Conservation (phyloP, 2,329 filamentous ascomycete genomes). For the Trichoderma afroharzianum region DNA sequence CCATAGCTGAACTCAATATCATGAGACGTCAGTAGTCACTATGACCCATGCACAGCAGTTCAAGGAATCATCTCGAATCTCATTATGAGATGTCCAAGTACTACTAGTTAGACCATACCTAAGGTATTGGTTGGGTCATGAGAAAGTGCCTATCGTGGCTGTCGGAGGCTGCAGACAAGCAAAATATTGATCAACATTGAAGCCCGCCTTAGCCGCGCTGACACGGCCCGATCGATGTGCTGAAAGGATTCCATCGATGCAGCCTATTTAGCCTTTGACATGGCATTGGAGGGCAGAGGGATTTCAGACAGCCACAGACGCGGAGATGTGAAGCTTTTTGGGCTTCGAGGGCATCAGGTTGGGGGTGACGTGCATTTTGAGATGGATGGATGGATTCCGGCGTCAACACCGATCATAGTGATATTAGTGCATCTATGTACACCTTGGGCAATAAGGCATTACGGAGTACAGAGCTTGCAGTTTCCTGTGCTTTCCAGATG, state of each 20-base stretch:
- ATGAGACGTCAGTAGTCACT: not conserved
- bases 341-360: not conserved
- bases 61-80: not conserved
- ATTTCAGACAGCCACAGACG: not conserved
- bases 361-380: not conserved
- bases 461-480: not conserved
- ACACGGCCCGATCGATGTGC: not conserved
- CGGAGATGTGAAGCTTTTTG: not conserved
- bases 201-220: not conserved
- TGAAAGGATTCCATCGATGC: not conserved
- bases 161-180: not conserved
- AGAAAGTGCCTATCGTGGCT: not conserved
- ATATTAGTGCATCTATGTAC: no score
- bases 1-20: not conserved
- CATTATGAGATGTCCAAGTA: not conserved
- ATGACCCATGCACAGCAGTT: not conserved
- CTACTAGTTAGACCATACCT: not conserved
- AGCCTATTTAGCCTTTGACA: not conserved
- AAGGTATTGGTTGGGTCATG: not conserved
- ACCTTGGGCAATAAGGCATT: not conserved
- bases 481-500: not conserved
- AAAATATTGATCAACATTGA: not conserved
- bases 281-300: not conserved
- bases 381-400: not conserved
- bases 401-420: not conserved